Evolutionary conservation across 108 stramenopile genomes (phyloP).

Genomic region (Skeletonema menzelii): DNA sequence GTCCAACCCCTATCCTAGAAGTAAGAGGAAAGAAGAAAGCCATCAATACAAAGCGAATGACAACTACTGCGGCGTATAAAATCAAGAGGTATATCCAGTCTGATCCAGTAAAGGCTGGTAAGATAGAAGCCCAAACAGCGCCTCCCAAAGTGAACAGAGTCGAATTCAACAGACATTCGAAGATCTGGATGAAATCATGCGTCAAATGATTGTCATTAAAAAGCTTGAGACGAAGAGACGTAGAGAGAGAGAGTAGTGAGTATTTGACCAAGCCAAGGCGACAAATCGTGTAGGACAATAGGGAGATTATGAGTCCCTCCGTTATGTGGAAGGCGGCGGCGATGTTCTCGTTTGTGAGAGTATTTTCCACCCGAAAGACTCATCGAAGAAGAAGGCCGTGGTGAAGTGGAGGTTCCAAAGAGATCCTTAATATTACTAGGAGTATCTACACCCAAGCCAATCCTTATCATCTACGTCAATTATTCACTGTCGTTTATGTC

Average conservation of each 20-base stretch:
- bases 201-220: conserved; percentile 68
- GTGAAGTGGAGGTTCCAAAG: conserved; percentile 67
- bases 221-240: neutral
- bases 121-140: conserved; percentile 71
- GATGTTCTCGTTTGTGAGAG: conserved; percentile 44
- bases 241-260: no score
- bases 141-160: conserved; percentile 91
- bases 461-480: no score
- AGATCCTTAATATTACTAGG: neutral
- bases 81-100: conserved; percentile 72
- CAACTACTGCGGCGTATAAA: conserved; percentile 50
- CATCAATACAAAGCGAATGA: conserved; percentile 67
- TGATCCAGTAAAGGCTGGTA: conserved; percentile 42
- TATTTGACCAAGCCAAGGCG: no score
- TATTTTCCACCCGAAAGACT: conserved; percentile 37
- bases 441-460: neutral
- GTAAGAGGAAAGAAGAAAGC: conserved; percentile 65
- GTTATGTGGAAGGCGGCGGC: conserved; percentile 37
- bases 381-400: conserved; percentile 32
- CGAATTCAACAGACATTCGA: conserved; percentile 89
- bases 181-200: conserved; percentile 75
- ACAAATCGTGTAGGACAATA: conserved; percentile 39
- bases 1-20: conserved; percentile 57
- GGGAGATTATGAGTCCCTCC: conserved; percentile 37
- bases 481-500: neutral